Evolutionary conservation across 2,329 filamentous ascomycete species (phyloP).

Genomic region (Acephala macrosclerotiorum): DNA sequence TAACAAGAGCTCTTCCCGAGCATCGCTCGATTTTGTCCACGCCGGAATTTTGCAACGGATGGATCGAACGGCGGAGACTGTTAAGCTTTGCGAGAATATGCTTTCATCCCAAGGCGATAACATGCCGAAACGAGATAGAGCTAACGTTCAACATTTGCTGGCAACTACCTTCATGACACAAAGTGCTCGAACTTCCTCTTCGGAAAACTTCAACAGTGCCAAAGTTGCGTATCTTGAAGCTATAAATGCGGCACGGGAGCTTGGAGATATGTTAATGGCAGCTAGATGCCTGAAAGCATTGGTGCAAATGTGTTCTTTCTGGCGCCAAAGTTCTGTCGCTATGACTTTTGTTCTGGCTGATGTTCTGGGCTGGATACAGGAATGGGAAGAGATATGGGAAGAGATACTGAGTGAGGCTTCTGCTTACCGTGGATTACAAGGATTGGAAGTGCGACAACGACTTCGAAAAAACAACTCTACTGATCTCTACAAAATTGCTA

Average conservation of each 20-base stretch:
- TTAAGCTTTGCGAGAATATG: neutral
- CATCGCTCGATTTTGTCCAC: slow-evolving; percentile 2
- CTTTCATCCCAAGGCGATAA: neutral
- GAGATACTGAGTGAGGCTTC: slow-evolving; percentile 6
- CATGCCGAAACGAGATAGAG: slow-evolving; percentile 4
- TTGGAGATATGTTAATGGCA: slow-evolving; percentile 6
- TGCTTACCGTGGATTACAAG: slow-evolving; percentile 5
- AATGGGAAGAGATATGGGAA: slow-evolving; percentile 4
- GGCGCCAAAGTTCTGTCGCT: neutral
- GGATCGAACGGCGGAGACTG: neutral
- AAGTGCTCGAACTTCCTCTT: neutral
- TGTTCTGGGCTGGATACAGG: neutral
- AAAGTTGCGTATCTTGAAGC: slow-evolving; percentile 4
- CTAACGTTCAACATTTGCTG: neutral
- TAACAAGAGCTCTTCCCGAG: slow-evolving; percentile 3
- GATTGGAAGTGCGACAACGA: slow-evolving; percentile 1
- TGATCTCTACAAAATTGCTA: slow-evolving; percentile 2
- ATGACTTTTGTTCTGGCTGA: neutral
- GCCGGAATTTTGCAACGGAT: neutral
- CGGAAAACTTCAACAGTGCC: neutral
- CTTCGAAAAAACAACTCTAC: neutral
- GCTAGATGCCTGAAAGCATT: slow-evolving; percentile 1
- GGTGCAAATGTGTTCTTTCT: neutral
- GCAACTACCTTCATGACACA: neutral
- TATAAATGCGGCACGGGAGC: neutral